phyloP scores from a whole-genome alignment of 441 rosid genomes.

The Bocquillonia castaneifolia region DNA sequence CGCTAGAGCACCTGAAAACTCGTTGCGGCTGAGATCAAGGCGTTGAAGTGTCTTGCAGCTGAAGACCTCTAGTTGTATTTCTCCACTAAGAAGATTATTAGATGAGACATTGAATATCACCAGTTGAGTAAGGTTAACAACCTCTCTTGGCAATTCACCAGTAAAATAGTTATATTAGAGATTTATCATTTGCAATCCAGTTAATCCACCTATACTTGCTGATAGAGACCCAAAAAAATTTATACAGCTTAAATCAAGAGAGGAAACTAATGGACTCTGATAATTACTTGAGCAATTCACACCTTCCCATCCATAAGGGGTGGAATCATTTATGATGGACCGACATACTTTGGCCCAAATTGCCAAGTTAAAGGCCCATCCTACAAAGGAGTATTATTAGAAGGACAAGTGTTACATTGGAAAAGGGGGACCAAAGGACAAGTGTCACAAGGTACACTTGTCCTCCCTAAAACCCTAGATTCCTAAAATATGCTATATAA shows the following conservation, averaged over 20 bases:
- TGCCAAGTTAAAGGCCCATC: too few species aligned
- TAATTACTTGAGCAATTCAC: constrained; percentile 51
- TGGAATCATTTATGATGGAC: constrained; percentile 51
- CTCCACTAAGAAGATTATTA: constrained; percentile 63
- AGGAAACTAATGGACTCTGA: constrained; percentile 43
- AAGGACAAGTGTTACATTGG: too few species aligned
- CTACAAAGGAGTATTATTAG: too few species aligned
- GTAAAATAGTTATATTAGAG: constrained; percentile 60
- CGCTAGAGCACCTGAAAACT: constrained; percentile 55
- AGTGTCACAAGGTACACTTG: too few species aligned
- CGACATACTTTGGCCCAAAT: too few species aligned
- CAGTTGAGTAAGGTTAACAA: constrained; percentile 59
- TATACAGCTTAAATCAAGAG: constrained; percentile 54
- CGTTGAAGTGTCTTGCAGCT: constrained; percentile 76
- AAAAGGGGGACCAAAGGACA: too few species aligned
- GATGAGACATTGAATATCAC: constrained; percentile 76
- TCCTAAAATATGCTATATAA: too few species aligned
- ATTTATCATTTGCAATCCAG: constrained; percentile 63
- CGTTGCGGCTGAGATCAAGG: constrained; percentile 76
- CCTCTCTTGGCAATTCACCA: constrained; percentile 61
- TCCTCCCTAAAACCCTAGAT: too few species aligned
- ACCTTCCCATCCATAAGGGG: constrained; percentile 79
- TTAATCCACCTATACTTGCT: constrained; percentile 64
- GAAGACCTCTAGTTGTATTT: constrained; percentile 60
- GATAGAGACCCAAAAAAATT: constrained; percentile 69